Evolutionary conservation across 192 early-diverging fungal genomes (phyloP), one percentile per base, ranked within the genome.

Genomic region (Podochytrium sp.): DNA sequence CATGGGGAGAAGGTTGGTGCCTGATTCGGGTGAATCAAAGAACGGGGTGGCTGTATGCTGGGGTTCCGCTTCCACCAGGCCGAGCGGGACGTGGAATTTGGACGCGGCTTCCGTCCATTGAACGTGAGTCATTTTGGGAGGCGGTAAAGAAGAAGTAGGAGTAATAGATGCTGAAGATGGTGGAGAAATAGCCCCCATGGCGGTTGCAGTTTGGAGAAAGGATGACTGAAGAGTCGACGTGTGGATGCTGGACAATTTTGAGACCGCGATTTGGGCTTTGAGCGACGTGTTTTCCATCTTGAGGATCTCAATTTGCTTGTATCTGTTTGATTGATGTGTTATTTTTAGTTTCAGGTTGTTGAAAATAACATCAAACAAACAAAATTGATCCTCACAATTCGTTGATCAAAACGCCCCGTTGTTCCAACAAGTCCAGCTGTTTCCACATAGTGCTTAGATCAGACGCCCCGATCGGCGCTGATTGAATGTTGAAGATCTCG

Each of bases 291-390:
- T 55, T 25, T 55, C 52, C 23, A 27, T 20, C 30, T 55, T 55
- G 52, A 55, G 52, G 25, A 55, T 55, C 52, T 55, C 52, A 10
- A 55, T 55, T 23, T 55, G 52, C 25, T 55, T 55, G 23, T 55
- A 55, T n/a, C n/a, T n/a, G n/a, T n/a, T n/a, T n/a, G n/a, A n/a
- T n/a, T n/a, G n/a, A n/a, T n/a, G n/a, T n/a, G n/a, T n/a, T n/a
- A n/a, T n/a, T n/a, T n/a, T n/a, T n/a, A n/a, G n/a, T n/a, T n/a
- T n/a, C n/a, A n/a, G n/a, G n/a, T n/a, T n/a, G n/a, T n/a, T n/a
- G n/a, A n/a, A n/a, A n/a, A n/a, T n/a, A n/a, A n/a, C n/a, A n/a
- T n/a, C n/a, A n/a, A n/a, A n/a, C n/a, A n/a, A n/a, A n/a, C n/a
- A n/a, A n/a, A n/a, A n/a, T n/a, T n/a, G n/a, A n/a, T n/a, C n/a